Evolutionary conservation across 2,329 filamentous ascomycete species (phyloP), one percentile per base, ranked within the genome.

Genomic region (Aspergillus sp.): DNA sequence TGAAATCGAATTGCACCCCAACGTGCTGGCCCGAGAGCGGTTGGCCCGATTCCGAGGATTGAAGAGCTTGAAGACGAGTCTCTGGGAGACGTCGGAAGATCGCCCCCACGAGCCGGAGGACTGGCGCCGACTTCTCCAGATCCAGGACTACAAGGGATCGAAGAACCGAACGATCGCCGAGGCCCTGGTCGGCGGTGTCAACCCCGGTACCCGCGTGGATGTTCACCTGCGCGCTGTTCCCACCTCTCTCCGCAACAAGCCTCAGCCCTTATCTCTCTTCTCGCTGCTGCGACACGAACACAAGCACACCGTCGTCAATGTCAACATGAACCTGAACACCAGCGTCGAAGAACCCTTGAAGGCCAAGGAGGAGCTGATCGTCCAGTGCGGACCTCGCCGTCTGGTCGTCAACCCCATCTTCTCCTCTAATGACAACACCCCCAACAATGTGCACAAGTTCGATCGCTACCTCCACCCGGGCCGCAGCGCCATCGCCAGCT

Each of bases 371-470:
- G 90, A 96, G 73, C 81, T 99, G 62, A 88, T 99, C 62, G 84
- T 96, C 57, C 95, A 98, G 77, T 96, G 91, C 72, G 95, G 95
- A 22, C 88, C 94, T 11, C 89, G 95, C 54, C 87, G 95, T 54
- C 88, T 97, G 70, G 80, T 93, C 60, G 87, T 97, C 78, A 94
- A 95, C 70, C 95, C 95, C 11, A 82, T 98, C 50, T 97, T 94
- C 81, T 97, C 93, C 0, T 87, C 91, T 71, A 83, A 86, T n/a
- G 94, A 93, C 58, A 92, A 89, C 71, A 97, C 94, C 0, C 91
- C 92, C 52, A 98, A 98, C 79, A 90, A 99, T 72, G 93, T 99
- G 14, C 93, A 98, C 84, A 99, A 99, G 76, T 98, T 92, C 77
- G 90, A 92, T 76, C 89, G 94, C 31, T 99, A 87, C 79, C 80